These are phyloP conservation scores for Xylaria sp. DNA, from an alignment of 2,329 filamentous ascomycete species.

Conservation along the genomic window DNA sequence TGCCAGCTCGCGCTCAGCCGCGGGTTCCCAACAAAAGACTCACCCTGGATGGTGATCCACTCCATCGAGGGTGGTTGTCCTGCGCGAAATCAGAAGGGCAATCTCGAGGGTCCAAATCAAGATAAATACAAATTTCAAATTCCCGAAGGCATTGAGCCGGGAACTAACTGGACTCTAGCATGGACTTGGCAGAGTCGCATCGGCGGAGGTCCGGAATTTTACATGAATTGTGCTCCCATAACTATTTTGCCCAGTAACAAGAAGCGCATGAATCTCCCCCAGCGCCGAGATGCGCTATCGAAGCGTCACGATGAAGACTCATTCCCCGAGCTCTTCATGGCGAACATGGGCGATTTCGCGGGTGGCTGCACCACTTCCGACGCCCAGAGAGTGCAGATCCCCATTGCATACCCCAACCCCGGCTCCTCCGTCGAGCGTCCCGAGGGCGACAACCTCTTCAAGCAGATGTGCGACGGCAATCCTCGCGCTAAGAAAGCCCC, in stretches of 20 bases:
- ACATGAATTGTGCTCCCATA: conserved; percentile 77
- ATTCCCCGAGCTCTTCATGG: conserved; percentile 77
- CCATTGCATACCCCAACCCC: conserved; percentile 69
- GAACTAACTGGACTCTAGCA: conserved; percentile 71
- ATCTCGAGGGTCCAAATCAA: conserved; percentile 58
- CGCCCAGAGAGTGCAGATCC: conserved; percentile 53
- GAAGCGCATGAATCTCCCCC: conserved; percentile 33
- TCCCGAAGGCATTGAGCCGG: conserved; percentile 68
- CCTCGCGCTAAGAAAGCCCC: conserved; percentile 37
- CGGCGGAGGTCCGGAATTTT: conserved; percentile 78
- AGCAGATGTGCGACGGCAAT: conserved; percentile 50
- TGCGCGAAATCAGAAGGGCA: conserved; percentile 60
- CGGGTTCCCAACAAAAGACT: conserved; percentile 66
- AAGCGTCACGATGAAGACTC: conserved; percentile 47
- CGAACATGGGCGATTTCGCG: conserved; percentile 64
- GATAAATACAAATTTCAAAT: conserved; percentile 68
- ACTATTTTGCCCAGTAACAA: conserved; percentile 56
- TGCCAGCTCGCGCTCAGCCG: conserved; percentile 79
- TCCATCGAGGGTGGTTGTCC: conserved; percentile 78
- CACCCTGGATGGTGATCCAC: conserved; percentile 76
- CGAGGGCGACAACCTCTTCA: conserved; percentile 50
- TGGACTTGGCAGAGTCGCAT: conserved; percentile 80
- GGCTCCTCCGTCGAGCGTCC: conserved; percentile 64
- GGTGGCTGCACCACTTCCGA: conserved; percentile 66
- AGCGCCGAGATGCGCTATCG: conserved; percentile 34